Evolutionary conservation across 2,329 filamentous ascomycete species (phyloP), one percentile per base, ranked within the genome.

Genomic region (Aspergillus spinulosporus): DNA sequence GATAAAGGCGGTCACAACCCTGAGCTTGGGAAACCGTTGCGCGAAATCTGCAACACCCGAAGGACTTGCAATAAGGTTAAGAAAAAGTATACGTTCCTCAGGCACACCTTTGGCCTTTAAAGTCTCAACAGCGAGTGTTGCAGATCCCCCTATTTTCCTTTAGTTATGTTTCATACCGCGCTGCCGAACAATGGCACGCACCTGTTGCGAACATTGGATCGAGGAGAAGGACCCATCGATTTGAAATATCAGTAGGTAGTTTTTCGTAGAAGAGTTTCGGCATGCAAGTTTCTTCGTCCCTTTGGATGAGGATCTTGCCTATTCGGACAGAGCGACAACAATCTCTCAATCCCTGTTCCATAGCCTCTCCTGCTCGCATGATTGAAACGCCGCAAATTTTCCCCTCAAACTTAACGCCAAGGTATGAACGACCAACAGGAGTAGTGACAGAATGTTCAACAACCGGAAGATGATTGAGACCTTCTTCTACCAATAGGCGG

Each of bases 131-230:
- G 94, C 94, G 90, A 99, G 96, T 56, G 92, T 94, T 51, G 94
- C 94, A 56, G 92, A 97, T 46, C 94, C 94, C 64, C 93, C 92
- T 94, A 21, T 36, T 32, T 42, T 2, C 15, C 21, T 29, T 61
- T 53, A 58, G 52, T 31, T 56, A 8, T 26, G 39, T 12, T 21
- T 21, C 21, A 43, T 36, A 15, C 8, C 5, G 8, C 21, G 8
- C 6, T 15, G 31, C 9, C 11, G 31, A 3, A 4, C 8, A 28
- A 3, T 47, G 26, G 34, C 14, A 55, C 60, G 63, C 76, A 92
- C 91, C 92, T 65, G 94, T 99, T 57, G 94, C 94, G 76, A 99
- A 92, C 94, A 99, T 99, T n/a, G 94, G 94, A 72, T 99, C 94
- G 45, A 99, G 78, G 44, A 99, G 80, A 58, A 99, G 79, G 36